Base-by-base conservation (phyloP, 2,329 filamentous ascomycete species). In the Beauveria scarabaeidicola region DNA sequence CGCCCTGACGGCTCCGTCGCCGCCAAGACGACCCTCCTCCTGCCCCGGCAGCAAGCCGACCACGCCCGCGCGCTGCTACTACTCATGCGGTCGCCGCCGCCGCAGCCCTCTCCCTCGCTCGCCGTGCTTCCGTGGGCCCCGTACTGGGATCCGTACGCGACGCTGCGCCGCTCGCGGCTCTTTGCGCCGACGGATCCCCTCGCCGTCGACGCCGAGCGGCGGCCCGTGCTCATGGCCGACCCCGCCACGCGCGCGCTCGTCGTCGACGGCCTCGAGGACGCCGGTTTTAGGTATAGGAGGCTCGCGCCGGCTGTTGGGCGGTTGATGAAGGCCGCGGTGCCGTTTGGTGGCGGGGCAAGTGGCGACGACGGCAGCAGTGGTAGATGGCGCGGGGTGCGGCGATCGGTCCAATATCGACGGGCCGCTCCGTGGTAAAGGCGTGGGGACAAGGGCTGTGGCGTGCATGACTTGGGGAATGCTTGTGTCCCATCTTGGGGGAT, bases 181-280 rank as follows among this genome's bases (percentile, higher is more conserved):
- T 78, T 79, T 52, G 17, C 29, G 23, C 44, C 44, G 8, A 46
- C 19, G 5, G 46, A 40, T 10, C 21, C 40, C 38, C 15, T 2
- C 10, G 27, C 40, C 17, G 36, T 15, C 21, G 25, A 52, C 11
- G 63, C 63, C 5, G 62, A 63, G 10, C 40, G 60, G 2, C 70
- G 70, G 1, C 70, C 70, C 5, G 77, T 67, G n/a, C 63, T 87
- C n/a, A 84, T 86, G 79, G 77, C 84, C 15, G 84, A 87, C 62
- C 83, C 86, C 63, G 84, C 86, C 65, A 84, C 86, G 67, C 77
- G 84, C 2, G 82, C 86, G 67, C 86, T 80, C 67, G 85, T 87
- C 53, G 75, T 80, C 43, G 77, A 83, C 2, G 84, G 84, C 0
- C 73, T 87, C 0, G 74, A 73, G 2, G 66, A 70, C 0, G 77